A percentile compares a stretch with the other conserved stretches of the same genome.
phyloP scores from a whole-genome alignment of 2,329 filamentous ascomycete genomes.

The Fusarium anguioides region DNA sequence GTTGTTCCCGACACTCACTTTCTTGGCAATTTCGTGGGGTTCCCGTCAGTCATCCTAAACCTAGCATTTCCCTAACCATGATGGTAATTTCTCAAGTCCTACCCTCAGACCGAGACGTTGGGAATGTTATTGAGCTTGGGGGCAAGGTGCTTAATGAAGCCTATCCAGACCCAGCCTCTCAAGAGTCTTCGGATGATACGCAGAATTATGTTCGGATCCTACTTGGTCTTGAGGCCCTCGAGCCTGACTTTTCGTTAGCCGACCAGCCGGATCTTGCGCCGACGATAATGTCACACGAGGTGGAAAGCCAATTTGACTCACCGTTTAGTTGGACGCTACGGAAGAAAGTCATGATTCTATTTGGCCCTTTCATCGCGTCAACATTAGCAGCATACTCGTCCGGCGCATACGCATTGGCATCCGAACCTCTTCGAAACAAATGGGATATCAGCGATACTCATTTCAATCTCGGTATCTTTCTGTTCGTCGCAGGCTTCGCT shows the following conservation, averaged over 20 bases:
- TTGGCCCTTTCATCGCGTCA: conserved; percentile 56
- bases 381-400: conserved; percentile 72
- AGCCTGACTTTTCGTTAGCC: background rate
- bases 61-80: no score
- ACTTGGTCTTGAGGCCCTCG: conserved; percentile 10
- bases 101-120: background rate
- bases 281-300: background rate
- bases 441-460: conserved; percentile 69
- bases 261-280: background rate
- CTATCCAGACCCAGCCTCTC: background rate
- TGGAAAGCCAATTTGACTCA: background rate
- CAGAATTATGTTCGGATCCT: background rate
- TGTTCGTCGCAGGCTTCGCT: conserved; percentile 73
- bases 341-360: conserved; percentile 35
- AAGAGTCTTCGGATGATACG: background rate
- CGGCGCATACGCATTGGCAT: conserved; percentile 70
- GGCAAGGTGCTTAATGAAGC: background rate
- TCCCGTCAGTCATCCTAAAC: no score
- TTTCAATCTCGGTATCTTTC: conserved; percentile 69
- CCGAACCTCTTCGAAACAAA: conserved; percentile 62
- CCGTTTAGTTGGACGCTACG: conserved; percentile 29
- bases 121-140: background rate
- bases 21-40: no score
- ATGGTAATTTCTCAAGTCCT: background rate
- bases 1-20: background rate